Conservation (phyloP, 2,329 filamentous ascomycete genomes). For the Tetracladium maxilliforme region DNA sequence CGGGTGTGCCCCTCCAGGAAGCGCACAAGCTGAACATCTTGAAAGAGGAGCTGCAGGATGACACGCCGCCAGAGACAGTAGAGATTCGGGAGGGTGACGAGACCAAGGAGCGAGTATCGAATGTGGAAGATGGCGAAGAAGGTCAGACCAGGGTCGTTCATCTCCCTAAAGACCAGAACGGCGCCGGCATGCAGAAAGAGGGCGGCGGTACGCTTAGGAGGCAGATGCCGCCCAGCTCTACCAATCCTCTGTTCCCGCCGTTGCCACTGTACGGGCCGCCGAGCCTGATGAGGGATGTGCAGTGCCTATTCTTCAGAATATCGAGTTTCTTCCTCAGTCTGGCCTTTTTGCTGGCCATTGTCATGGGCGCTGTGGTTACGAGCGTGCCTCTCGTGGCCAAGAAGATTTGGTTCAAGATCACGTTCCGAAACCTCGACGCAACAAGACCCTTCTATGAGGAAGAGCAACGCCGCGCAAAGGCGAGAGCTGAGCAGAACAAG, state of each 20-base stretch:
- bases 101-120: conserved; percentile 11
- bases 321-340: conserved; percentile 66
- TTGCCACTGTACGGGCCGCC: conserved; percentile 71
- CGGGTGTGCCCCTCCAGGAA: conserved; percentile 54
- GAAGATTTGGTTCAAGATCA: conserved; percentile 35
- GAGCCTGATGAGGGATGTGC: conserved; percentile 45
- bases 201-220: conserved; percentile 28
- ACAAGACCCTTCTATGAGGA: conserved; percentile 58
- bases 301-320: conserved; percentile 49
- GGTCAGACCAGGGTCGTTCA: too few species aligned
- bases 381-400: conserved; percentile 38
- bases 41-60: conserved; percentile 30
- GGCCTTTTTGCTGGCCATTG: conserved; percentile 61
- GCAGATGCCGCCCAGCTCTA: conserved; percentile 48
- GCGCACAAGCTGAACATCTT: conserved; percentile 55
- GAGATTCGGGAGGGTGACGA: not conserved
- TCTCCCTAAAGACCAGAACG: conserved; percentile 27
- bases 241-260: conserved; percentile 72
- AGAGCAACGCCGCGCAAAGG: conserved; percentile 43
- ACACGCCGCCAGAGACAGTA: conserved; percentile 12
- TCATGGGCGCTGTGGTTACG: conserved; percentile 58
- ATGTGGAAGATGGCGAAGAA: conserved; percentile 5
- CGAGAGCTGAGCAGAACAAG: conserved; percentile 39
- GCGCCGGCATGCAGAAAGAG: conserved; percentile 22
- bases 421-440: conserved; percentile 42